A percentile compares a stretch with the other conserved stretches of the same genome.
These are phyloP conservation scores for Lyophyllum semitale DNA, from an alignment of 768 basidiomycete genomes.

Conservation along the genomic window DNA sequence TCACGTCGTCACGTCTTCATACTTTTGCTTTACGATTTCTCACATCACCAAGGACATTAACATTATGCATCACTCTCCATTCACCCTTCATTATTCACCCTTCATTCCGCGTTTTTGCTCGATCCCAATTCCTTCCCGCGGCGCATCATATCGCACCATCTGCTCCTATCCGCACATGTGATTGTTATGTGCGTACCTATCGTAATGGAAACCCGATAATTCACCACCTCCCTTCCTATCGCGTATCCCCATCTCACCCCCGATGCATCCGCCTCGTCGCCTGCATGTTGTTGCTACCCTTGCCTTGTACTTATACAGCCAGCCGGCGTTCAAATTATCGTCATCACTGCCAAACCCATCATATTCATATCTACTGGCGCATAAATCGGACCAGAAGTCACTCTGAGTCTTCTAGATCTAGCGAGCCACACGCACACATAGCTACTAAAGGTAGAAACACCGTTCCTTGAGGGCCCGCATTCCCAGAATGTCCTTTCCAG, in stretches of 20 bases:
- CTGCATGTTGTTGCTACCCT: background rate
- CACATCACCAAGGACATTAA: conserved; percentile 12
- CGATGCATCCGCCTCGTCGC: background rate
- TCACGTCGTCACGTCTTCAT: no score
- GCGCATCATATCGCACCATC: conserved; percentile 17
- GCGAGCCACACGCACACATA: background rate
- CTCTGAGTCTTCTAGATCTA: conserved; percentile 13
- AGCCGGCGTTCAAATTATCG: conserved; percentile 6
- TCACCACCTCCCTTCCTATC: background rate
- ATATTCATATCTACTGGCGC: conserved; percentile 4
- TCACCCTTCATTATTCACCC: conserved; percentile 3
- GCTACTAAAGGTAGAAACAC: conserved; percentile 68
- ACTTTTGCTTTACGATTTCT: background rate
- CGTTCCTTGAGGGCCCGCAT: conserved; percentile 82
- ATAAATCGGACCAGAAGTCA: conserved; percentile 6
- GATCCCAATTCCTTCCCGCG: conserved; percentile 16
- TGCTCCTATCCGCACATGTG: conserved; percentile 16
- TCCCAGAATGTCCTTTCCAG: conserved; percentile 66
- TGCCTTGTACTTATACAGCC: conserved; percentile 13
- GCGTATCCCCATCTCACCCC: background rate
- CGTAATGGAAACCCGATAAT: conserved; percentile 10
- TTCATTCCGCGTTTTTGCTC: conserved; percentile 8
- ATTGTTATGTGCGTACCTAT: conserved; percentile 5
- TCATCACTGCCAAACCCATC: conserved; percentile 3
- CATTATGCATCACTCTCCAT: conserved; percentile 4